These are phyloP conservation scores for Thielaviopsis punctulata DNA, from an alignment of 2,329 filamentous ascomycete species.

Conservation along the genomic window DNA sequence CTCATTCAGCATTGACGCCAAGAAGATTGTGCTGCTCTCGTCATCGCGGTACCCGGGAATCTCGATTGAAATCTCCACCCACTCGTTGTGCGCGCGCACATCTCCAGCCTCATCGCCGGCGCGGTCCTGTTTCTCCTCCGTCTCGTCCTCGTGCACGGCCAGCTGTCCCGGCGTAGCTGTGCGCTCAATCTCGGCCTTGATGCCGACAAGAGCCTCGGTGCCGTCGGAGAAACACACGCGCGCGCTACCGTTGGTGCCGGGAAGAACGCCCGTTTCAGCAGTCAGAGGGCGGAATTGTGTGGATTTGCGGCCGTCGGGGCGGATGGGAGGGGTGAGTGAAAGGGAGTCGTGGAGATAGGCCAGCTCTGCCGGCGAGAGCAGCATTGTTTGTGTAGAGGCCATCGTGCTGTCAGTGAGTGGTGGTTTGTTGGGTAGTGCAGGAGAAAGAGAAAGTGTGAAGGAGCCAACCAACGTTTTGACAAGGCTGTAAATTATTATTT, in stretches of 20 bases:
- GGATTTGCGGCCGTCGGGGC: slow-evolving; percentile 66
- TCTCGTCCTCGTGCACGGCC: slow-evolving; percentile 16
- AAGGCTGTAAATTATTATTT: slow-evolving; percentile 9
- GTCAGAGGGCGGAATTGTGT: slow-evolving; percentile 81
- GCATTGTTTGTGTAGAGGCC: slow-evolving; percentile 46
- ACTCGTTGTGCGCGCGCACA: slow-evolving; percentile 37
- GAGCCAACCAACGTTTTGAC: neutral
- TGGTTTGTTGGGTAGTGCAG: neutral
- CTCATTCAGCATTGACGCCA: slow-evolving; percentile 78
- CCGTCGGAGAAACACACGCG: slow-evolving; percentile 89
- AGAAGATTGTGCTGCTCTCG: slow-evolving; percentile 72
- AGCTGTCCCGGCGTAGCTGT: slow-evolving; percentile 24
- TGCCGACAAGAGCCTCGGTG: slow-evolving; percentile 85
- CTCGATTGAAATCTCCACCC: slow-evolving; percentile 84
- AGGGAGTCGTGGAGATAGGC: slow-evolving; percentile 88
- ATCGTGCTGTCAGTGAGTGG: slow-evolving; percentile 23
- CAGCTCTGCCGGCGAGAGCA: slow-evolving; percentile 88
- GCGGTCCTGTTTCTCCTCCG: slow-evolving; percentile 19
- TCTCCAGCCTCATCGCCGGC: slow-evolving; percentile 22
- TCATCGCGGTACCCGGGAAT: slow-evolving; percentile 84
- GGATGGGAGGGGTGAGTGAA: slow-evolving; percentile 63
- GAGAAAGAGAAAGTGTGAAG: neutral
- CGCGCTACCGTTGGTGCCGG: slow-evolving; percentile 79
- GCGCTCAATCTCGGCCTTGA: slow-evolving; percentile 86
- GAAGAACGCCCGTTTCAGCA: slow-evolving; percentile 80